phyloP scores from a whole-genome alignment of 164 flowering plant genomes.

The Berberis vulgaris region DNA sequence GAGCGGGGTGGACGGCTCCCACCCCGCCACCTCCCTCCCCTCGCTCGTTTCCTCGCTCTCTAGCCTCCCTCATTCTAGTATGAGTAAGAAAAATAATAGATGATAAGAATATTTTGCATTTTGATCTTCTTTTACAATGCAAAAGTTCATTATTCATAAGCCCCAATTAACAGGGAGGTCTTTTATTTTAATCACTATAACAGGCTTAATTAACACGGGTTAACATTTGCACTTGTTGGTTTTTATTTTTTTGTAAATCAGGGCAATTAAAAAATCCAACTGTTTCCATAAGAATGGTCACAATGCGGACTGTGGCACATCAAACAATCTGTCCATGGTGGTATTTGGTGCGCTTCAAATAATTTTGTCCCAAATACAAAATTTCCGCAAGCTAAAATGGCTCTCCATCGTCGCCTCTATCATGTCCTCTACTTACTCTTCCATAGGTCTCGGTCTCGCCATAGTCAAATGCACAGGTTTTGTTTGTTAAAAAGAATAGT shows the following conservation, averaged over 20 bases:
- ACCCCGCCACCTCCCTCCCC: too few species aligned
- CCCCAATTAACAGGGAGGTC: too few species aligned
- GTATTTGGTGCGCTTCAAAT: conserved; percentile 31
- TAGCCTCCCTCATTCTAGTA: too few species aligned
- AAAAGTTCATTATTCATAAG: too few species aligned
- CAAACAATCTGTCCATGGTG: conserved; percentile 34
- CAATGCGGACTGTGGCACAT: conserved; percentile 21
- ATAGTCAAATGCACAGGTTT: conserved; percentile 37
- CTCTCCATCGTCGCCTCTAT: conserved; percentile 59
- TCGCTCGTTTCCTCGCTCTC: too few species aligned
- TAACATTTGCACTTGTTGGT: too few species aligned
- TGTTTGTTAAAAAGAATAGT: too few species aligned
- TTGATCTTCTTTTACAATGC: too few species aligned
- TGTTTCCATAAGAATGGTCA: conserved; percentile 48
- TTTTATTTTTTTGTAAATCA: conserved; percentile 8
- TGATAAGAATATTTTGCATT: too few species aligned
- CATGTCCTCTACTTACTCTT: conserved; percentile 62
- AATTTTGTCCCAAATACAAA: conserved; percentile 50
- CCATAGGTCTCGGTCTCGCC: conserved; percentile 55
- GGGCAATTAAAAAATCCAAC: conserved; percentile 44
- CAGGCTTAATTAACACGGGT: neutral
- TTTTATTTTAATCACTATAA: neutral
- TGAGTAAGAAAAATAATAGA: too few species aligned
- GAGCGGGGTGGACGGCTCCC: too few species aligned
- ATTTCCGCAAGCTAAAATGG: conserved; percentile 47